Evolutionary conservation across 257 asterid species (phyloP).

Genomic region (Schizonepeta tenuifolia): DNA sequence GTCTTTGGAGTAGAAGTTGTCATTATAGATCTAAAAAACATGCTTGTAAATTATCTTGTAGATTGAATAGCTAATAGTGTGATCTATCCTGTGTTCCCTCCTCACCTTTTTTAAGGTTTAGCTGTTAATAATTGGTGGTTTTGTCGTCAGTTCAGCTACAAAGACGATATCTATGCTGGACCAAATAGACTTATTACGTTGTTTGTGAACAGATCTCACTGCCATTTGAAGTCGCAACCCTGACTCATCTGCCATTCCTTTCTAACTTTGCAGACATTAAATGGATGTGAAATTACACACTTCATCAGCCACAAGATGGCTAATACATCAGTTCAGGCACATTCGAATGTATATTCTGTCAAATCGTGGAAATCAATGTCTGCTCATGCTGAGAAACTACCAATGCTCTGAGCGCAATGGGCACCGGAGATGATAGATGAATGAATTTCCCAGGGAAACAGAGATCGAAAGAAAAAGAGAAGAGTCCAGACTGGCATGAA

Average conservation of each 20-base stretch:
- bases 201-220: not conserved
- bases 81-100: not conserved
- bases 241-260: not conserved
- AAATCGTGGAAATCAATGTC: not conserved
- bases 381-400: not conserved
- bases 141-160: not conserved
- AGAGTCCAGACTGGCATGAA: conserved; percentile 10
- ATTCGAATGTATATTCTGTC: no score
- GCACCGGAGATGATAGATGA: not conserved
- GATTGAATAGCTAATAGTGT: not conserved
- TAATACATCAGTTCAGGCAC: not conserved
- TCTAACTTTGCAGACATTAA: conserved; percentile 20
- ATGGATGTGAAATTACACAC: not conserved
- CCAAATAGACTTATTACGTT: not conserved
- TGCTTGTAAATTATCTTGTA: not conserved
- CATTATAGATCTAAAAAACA: not conserved
- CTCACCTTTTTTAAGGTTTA: no score
- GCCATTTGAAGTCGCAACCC: not conserved
- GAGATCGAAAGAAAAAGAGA: not conserved
- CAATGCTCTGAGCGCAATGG: not conserved
- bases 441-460: not conserved
- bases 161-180: not conserved
- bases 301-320: not conserved
- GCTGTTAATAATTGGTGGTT: not conserved
- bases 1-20: not conserved